Percentiles rank a stretch among this genome's conserved stretches.
phyloP scores from a whole-genome alignment of 2,329 filamentous ascomycete species.

The Curvularia verruculosa region DNA sequence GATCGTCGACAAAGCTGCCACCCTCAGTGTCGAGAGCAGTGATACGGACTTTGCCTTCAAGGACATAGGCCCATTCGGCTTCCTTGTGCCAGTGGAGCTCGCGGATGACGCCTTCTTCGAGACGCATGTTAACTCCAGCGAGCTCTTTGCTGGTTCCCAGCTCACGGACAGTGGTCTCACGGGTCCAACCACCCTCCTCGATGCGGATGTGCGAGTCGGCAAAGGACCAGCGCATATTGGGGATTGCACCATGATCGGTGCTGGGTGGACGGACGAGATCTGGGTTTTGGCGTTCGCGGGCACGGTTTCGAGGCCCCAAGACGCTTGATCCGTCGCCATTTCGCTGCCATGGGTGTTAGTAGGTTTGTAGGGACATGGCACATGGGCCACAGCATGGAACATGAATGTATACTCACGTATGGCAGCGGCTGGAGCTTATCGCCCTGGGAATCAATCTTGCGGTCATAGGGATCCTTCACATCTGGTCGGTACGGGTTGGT shows the following conservation, averaged over 20 bases:
- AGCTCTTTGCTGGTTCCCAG: conserved; percentile 71
- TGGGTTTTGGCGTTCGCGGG: conserved; percentile 71
- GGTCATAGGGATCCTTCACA: conserved; percentile 66
- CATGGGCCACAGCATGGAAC: background rate
- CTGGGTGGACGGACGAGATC: conserved; percentile 74
- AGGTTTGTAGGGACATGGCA: background rate
- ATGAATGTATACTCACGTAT: conserved; percentile 39
- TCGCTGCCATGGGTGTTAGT: conserved; percentile 34
- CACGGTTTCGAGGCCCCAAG: conserved; percentile 71
- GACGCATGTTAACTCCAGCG: conserved; percentile 78
- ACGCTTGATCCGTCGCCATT: conserved; percentile 67
- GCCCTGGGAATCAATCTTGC: conserved; percentile 65
- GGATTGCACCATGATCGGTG: conserved; percentile 73
- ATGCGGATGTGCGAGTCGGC: conserved; percentile 56
- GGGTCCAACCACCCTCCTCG: conserved; percentile 77
- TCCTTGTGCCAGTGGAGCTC: conserved; percentile 84
- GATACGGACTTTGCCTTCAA: conserved; percentile 72
- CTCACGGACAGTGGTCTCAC: conserved; percentile 72
- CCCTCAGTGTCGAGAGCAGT: conserved; percentile 77
- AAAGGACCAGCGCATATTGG: conserved; percentile 72
- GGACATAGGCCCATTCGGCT: conserved; percentile 78
- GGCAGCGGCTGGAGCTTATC: conserved; percentile 69
- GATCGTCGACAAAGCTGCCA: conserved; percentile 76
- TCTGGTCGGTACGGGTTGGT: conserved; percentile 64
- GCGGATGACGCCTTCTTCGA: conserved; percentile 73